phyloP scores from a whole-genome alignment of 805 yeast species.

The Saccharomycopsis schoenii region DNA sequence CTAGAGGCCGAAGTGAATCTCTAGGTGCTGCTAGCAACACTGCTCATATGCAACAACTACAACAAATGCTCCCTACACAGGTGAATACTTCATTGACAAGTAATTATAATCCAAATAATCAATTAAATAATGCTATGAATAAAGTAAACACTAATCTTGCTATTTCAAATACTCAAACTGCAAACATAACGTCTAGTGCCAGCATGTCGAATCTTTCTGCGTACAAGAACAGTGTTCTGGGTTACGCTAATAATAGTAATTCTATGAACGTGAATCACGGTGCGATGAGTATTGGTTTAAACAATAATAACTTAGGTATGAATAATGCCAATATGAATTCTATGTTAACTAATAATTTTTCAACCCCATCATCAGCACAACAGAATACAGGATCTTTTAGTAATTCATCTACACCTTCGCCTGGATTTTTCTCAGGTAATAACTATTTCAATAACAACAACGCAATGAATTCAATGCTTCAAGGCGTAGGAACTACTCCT shows the following conservation, averaged over 20 bases:
- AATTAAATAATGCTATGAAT: not conserved
- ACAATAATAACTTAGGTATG: not conserved
- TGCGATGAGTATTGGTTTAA: not conserved
- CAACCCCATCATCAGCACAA: conserved; percentile 3
- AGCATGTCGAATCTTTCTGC: not conserved
- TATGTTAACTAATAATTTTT: not conserved
- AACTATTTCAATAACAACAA: not conserved
- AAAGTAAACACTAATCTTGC: not conserved
- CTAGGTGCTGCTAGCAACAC: not conserved
- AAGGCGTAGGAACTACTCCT: not conserved
- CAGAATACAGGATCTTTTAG: not conserved
- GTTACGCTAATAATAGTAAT: not conserved
- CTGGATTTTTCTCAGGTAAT: not conserved
- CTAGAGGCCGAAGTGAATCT: conserved; percentile 30
- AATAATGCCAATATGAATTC: not conserved
- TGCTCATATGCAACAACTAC: not conserved
- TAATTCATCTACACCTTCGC: conserved; percentile 1
- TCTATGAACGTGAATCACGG: not conserved
- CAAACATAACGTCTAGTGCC: not conserved
- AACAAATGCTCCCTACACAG: not conserved
- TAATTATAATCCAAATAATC: not conserved
- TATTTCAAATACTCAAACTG: not conserved
- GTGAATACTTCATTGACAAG: not conserved
- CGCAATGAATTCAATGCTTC: not conserved
- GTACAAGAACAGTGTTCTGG: not conserved